Base-by-base conservation (phyloP, 1,284 basidiomycete species). In the Uromyces viciae-fabae region DNA sequence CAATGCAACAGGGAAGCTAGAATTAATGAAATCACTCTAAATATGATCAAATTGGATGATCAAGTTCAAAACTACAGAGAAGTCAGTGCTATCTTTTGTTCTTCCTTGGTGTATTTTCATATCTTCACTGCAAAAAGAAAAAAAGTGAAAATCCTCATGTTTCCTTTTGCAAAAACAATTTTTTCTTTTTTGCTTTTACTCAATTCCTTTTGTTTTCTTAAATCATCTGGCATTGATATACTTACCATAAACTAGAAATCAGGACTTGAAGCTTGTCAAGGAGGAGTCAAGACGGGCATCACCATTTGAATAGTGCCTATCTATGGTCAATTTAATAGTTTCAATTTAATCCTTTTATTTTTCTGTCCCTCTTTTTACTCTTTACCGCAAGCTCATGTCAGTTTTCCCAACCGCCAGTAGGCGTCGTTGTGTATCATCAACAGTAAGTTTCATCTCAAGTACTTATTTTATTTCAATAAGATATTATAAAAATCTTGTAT, bases 191-290 rank as follows among this genome's bases (percentile, higher is more conserved):
- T n/a, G 17, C 14, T 25, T 11, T 25, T 25, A 14, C 14, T 42
- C 33, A 33, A n/a, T 31, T 54, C 62, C 19, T 68, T 38, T 15
- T 68, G 9, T 25, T 38, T 4, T 38, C 25, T 38, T 64, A 9
- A 1, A 14, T 38, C 1, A 56, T 7, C 19, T 9, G 42, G 8
- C 25, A 38, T 22, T 28, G 14, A 11, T 4, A 33, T 19, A 38
- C 25, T 36, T 14, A 31, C 31, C 1, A 22, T 17, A 25, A 2
- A 19, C 43, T 31, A 33, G 5, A 19, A 17, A n/a, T n/a, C 46
- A 78, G 64, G 76, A 78, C 42, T 69, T 49, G 76, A 78, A 43
- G 62, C n/a, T 43, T 42, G 42, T 62, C 43, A 76, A 66, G 25
- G 75, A 76, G 36, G 66, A 76, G 66, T 76, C 75, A 1, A 78